Evolutionary conservation across 202 grass and related monocot species (phyloP).

Genomic region (Schoenoplectus tabernaemontani): DNA sequence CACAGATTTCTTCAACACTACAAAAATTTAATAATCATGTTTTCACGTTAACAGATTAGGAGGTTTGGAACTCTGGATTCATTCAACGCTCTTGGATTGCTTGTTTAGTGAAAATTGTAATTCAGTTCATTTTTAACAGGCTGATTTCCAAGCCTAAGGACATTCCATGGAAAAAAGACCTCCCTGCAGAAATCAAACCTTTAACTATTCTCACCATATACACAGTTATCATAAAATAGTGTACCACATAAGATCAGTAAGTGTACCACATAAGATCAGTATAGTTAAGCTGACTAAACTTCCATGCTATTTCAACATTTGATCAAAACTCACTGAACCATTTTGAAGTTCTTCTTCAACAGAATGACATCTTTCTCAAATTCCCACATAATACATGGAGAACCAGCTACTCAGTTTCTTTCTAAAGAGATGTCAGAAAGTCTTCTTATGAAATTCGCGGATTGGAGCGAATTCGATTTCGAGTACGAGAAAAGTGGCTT

Average conservation of each 20-base stretch:
- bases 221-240: constrained; percentile 3
- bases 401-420: constrained; percentile 34
- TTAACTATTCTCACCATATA: not conserved
- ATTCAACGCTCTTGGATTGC: not conserved
- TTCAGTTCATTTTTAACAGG: not conserved
- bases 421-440: constrained; percentile 54
- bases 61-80: not conserved
- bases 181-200: too few species aligned
- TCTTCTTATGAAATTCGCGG: constrained; percentile 68
- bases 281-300: too few species aligned
- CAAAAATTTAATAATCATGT: too few species aligned
- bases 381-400: constrained; percentile 9
- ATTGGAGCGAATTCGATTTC: constrained; percentile 67
- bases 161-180: not conserved
- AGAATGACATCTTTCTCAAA: constrained; percentile 12
- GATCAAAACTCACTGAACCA: not conserved
- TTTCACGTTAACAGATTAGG: not conserved
- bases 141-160: not conserved
- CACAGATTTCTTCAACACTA: too few species aligned
- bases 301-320: constrained; percentile 12
- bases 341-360: not conserved
- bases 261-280: too few species aligned
- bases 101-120: not conserved
- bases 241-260: constrained; percentile 7
- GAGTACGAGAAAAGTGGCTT: constrained; percentile 66